Conservation (phyloP, 192 early-diverging fungal species). For the Coemansia sp. region DNA sequence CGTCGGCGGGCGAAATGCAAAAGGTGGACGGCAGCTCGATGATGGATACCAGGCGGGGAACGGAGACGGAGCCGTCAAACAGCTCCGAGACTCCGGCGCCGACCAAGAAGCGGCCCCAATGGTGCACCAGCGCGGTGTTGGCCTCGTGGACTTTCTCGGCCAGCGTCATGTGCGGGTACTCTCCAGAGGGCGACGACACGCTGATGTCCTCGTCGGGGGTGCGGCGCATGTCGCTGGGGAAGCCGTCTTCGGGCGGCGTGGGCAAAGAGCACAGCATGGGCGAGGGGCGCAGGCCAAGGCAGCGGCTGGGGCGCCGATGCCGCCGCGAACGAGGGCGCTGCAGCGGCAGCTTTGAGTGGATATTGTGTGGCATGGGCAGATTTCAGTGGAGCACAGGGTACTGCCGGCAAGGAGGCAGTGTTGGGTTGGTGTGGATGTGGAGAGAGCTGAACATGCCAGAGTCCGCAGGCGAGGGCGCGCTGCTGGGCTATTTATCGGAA, state of each 20-base stretch:
- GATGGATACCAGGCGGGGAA: constrained; percentile 20
- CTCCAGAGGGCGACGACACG: constrained; percentile 18
- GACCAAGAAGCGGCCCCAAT: constrained; percentile 40
- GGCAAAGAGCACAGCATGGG: constrained; percentile 15
- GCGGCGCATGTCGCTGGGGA: not conserved
- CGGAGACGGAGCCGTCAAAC: constrained; percentile 11
- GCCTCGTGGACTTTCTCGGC: constrained; percentile 41
- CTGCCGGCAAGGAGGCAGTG: not conserved
- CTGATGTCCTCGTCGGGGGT: constrained; percentile 12
- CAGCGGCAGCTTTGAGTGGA: constrained; percentile 1
- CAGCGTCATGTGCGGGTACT: constrained; percentile 24
- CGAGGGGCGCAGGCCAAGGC: constrained; percentile 1
- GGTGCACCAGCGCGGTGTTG: constrained; percentile 42
- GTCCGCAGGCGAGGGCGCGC: too few relatives aligned
- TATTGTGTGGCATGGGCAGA: not conserved
- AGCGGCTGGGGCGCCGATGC: constrained; percentile 12
- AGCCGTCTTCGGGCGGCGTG: constrained; percentile 29
- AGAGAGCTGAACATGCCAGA: too few relatives aligned
- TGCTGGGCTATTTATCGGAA: constrained; percentile 1
- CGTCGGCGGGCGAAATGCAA: constrained; percentile 47
- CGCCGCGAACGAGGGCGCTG: constrained; percentile 12
- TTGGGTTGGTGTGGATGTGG: not conserved
- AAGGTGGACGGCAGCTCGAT: constrained; percentile 44
- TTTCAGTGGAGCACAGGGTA: not conserved
- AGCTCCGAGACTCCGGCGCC: constrained; percentile 38